A percentile compares a stretch with the other conserved stretches of the same genome.
Conservation (phyloP, 2,329 filamentous ascomycete genomes). For the Fusarium continuum region DNA sequence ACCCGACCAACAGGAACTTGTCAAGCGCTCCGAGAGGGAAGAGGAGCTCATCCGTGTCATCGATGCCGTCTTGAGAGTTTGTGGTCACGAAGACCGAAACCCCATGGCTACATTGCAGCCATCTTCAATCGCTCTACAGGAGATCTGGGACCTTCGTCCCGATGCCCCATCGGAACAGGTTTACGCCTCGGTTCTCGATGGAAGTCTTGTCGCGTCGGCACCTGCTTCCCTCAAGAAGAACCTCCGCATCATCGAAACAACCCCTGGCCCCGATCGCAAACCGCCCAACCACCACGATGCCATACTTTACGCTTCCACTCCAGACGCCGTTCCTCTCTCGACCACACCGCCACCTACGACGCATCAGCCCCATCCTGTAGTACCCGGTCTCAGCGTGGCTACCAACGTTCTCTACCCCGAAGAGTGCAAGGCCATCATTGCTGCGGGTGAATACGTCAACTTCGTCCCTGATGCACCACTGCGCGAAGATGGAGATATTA, state of each 20-base stretch:
- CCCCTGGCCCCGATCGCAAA: slow-evolving; percentile 66
- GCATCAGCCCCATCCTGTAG: slow-evolving; percentile 67
- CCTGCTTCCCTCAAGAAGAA: slow-evolving; percentile 50
- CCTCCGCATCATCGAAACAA: slow-evolving; percentile 70
- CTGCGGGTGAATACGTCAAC: slow-evolving; percentile 70
- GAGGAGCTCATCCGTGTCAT: slow-evolving; percentile 67
- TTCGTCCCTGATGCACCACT: slow-evolving; percentile 75
- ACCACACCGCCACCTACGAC: slow-evolving; percentile 56
- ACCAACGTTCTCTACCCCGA: slow-evolving; percentile 66
- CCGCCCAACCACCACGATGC: slow-evolving; percentile 74
- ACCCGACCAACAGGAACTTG: slow-evolving; percentile 52
- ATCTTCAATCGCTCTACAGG: slow-evolving; percentile 63
- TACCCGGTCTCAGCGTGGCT: slow-evolving; percentile 69
- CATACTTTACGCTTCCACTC: slow-evolving; percentile 68
- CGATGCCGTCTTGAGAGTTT: slow-evolving; percentile 71
- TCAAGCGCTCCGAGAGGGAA: slow-evolving; percentile 56
- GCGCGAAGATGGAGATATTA: slow-evolving; percentile 70
- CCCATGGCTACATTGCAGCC: slow-evolving; percentile 45
- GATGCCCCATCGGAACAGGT: slow-evolving; percentile 54
- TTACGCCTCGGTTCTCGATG: slow-evolving; percentile 67
- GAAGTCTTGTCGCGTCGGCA: slow-evolving; percentile 58
- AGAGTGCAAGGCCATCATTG: slow-evolving; percentile 73
- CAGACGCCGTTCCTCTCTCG: slow-evolving; percentile 65
- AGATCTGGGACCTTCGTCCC: slow-evolving; percentile 67
- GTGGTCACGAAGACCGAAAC: slow-evolving; percentile 66